A percentile compares a stretch with the other conserved stretches of the same genome.
Conservation (phyloP, 257 asterid species). For the Scutellaria galericulata region DNA sequence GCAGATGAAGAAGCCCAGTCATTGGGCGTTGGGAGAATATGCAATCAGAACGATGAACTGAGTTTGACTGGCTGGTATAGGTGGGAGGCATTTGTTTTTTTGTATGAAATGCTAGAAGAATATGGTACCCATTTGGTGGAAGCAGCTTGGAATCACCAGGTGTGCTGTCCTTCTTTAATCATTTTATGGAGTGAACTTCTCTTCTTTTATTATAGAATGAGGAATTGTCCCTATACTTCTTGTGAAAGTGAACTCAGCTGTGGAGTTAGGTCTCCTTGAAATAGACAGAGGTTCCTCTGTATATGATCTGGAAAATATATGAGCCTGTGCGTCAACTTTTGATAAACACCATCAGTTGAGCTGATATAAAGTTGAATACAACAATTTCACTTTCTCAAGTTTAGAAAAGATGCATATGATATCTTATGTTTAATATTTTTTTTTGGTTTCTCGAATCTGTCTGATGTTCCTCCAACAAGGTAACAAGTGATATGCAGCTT, state of each 20-base stretch:
- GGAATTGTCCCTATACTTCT: slow-evolving; percentile 15
- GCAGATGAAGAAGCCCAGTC: slow-evolving; percentile 90
- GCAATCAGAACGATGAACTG: slow-evolving; percentile 44
- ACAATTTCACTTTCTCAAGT: slow-evolving; percentile 2
- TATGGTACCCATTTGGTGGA: slow-evolving; percentile 97
- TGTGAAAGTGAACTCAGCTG: slow-evolving; percentile 9
- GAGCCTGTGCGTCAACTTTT: neutral
- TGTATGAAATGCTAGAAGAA: slow-evolving; percentile 98
- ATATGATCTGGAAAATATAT: slow-evolving; percentile 5
- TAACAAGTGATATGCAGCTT: slow-evolving; percentile 10
- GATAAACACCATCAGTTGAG: neutral
- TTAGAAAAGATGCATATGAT: slow-evolving; percentile 22
- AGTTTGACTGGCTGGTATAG: slow-evolving; percentile 53
- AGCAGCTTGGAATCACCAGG: slow-evolving; percentile 99
- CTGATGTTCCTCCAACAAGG: too few relatives aligned
- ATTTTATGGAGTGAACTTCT: neutral
- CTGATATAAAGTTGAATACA: neutral
- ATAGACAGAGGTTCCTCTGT: neutral
- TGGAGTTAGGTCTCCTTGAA: slow-evolving; percentile 1
- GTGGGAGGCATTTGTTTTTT: slow-evolving; percentile 92
- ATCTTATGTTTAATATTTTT: neutral
- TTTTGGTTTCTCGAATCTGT: slow-evolving; percentile 8
- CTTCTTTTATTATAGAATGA: neutral
- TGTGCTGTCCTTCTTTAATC: slow-evolving; percentile 34
- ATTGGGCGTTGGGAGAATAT: slow-evolving; percentile 74